Conservation (phyloP, 2,329 filamentous ascomycete species). For the Fusarium drepaniforme region DNA sequence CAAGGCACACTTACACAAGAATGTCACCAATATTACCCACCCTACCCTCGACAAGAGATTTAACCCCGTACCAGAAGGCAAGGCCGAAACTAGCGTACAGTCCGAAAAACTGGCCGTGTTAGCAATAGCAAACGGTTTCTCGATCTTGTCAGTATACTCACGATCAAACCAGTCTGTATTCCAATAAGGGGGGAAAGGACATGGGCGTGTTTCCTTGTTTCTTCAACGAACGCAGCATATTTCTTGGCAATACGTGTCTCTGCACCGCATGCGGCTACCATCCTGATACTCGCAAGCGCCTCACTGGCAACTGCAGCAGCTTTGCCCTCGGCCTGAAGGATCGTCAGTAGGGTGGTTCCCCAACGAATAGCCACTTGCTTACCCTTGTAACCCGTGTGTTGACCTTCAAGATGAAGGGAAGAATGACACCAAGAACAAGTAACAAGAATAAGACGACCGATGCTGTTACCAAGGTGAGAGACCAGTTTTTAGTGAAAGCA, state of each 20-base stretch:
- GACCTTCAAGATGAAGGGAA: slow-evolving; percentile 69
- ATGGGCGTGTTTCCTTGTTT: slow-evolving; percentile 63
- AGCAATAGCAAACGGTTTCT: slow-evolving; percentile 4
- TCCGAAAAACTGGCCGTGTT: slow-evolving; percentile 61
- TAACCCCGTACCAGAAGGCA: slow-evolving; percentile 73
- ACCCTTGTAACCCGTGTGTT: slow-evolving; percentile 59
- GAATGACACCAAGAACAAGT: slow-evolving; percentile 59
- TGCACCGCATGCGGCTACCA: slow-evolving; percentile 73
- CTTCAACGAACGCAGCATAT: slow-evolving; percentile 67
- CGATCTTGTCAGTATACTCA: slow-evolving; percentile 24
- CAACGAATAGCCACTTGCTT: not conserved
- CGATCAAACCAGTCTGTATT: slow-evolving; percentile 64
- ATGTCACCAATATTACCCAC: slow-evolving; percentile 65
- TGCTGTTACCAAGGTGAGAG: slow-evolving; percentile 69
- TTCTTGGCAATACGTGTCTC: slow-evolving; percentile 65
- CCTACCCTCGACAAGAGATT: slow-evolving; percentile 59
- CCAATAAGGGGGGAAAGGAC: slow-evolving; percentile 64
- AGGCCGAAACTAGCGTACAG: slow-evolving; percentile 66
- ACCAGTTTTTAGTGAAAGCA: slow-evolving; percentile 69
- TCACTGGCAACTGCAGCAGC: slow-evolving; percentile 72
- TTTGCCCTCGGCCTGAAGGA: slow-evolving; percentile 62
- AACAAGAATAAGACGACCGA: slow-evolving; percentile 68
- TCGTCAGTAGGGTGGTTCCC: slow-evolving; percentile 8
- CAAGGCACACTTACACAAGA: slow-evolving; percentile 60
- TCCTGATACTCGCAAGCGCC: slow-evolving; percentile 69